A percentile compares a stretch with the other conserved stretches of the same genome.
Conservation (phyloP, 1,284 basidiomycete genomes). For the Pterulicium gracile region DNA sequence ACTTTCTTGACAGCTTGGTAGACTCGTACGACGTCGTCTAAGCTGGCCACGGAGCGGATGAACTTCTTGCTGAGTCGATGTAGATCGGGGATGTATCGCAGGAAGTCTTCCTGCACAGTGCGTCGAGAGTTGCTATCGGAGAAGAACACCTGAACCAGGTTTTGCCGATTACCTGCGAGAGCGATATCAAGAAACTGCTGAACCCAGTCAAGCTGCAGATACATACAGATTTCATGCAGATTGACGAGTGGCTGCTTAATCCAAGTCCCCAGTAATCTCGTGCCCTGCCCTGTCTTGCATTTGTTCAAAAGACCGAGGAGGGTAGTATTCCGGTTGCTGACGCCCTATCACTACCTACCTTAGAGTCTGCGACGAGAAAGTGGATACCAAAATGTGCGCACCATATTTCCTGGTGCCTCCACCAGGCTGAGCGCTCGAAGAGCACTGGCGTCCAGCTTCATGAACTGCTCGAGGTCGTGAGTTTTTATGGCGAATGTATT, state of each 20-base stretch:
- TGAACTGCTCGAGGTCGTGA: conserved; percentile 91
- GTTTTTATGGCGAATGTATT: conserved; percentile 74
- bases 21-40: conserved; percentile 94
- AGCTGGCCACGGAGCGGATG: conserved; percentile 71
- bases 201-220: neutral
- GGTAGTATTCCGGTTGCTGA: conserved; percentile 69
- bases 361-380: neutral
- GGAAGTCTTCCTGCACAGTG: conserved; percentile 74
- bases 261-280: conserved; percentile 87
- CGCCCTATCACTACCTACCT: conserved; percentile 23
- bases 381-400: conserved; percentile 16
- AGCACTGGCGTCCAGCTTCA: conserved; percentile 94
- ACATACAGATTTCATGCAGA: conserved; percentile 83
- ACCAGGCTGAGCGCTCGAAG: conserved; percentile 85
- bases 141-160: conserved; percentile 81
- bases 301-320: conserved; percentile 87
- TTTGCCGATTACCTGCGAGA: conserved; percentile 64
- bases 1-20: conserved; percentile 72
- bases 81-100: conserved; percentile 92
- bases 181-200: conserved; percentile 5
- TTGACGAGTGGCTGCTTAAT: conserved; percentile 96
- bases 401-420: conserved; percentile 54
- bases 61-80: conserved; percentile 91
- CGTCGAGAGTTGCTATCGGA: conserved; percentile 68
- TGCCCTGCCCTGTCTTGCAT: conserved; percentile 95